phyloP scores from a whole-genome alignment of 306 rosid genomes.

The Datisca glomerata region DNA sequence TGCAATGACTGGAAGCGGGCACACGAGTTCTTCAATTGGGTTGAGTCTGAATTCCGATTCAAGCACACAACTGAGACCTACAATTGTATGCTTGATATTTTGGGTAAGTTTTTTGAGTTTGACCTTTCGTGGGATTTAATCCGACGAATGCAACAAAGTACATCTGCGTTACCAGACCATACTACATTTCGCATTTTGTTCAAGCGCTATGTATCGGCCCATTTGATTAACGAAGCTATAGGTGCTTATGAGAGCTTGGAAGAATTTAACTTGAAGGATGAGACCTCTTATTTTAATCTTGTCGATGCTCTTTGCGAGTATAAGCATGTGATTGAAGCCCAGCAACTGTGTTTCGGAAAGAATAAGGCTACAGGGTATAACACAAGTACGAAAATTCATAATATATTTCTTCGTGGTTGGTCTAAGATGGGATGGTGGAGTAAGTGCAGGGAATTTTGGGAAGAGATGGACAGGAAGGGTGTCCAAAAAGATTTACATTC shows the following conservation, averaged over 20 bases:
- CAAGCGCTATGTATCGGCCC: constrained; percentile 67
- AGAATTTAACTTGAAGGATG: constrained; percentile 59
- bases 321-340: constrained; percentile 72
- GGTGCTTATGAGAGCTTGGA: constrained; percentile 31
- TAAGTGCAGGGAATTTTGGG: no score
- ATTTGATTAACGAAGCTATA: constrained; percentile 52
- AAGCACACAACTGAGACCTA: constrained; percentile 56
- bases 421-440: constrained; percentile 74
- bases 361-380: constrained; percentile 11
- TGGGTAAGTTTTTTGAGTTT: constrained; percentile 77
- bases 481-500: constrained; percentile 60
- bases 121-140: constrained; percentile 50
- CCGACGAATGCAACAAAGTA: constrained; percentile 38
- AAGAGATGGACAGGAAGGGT: constrained; percentile 70
- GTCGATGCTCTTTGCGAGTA: constrained; percentile 72
- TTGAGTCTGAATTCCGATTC: constrained; percentile 22
- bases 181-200: constrained; percentile 65
- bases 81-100: constrained; percentile 58
- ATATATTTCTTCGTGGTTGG: constrained; percentile 83
- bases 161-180: constrained; percentile 50
- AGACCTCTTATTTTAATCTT: constrained; percentile 47
- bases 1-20: constrained; percentile 82
- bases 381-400: constrained; percentile 38
- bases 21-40: constrained; percentile 71
- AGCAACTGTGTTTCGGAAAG: constrained; percentile 42